Conservation (phyloP, 2,329 filamentous ascomycete genomes). For the Pseudopyricularia cyperi region DNA sequence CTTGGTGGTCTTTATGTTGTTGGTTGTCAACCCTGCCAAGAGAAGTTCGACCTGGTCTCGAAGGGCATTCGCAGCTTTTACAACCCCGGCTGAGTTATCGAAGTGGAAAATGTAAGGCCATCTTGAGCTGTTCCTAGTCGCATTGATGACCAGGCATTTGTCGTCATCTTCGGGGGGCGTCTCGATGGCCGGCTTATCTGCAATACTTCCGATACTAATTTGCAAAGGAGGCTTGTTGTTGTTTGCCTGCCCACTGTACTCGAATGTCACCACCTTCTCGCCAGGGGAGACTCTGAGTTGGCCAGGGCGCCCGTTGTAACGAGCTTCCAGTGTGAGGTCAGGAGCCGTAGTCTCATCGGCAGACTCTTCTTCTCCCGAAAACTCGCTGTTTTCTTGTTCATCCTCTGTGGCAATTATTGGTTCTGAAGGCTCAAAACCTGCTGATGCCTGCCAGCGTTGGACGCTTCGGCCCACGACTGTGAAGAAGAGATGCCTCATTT, state of each 20-base stretch:
- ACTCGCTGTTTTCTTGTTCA: not conserved
- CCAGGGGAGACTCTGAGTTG: slow-evolving; percentile 8
- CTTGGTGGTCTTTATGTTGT: not conserved
- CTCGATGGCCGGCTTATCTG: slow-evolving; percentile 9
- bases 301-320: slow-evolving; percentile 9
- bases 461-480: not conserved
- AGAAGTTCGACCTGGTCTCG: slow-evolving; percentile 3
- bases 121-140: slow-evolving; percentile 2
- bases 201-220: slow-evolving; percentile 10
- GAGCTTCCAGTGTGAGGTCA: not conserved
- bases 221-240: slow-evolving; percentile 10
- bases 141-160: slow-evolving; percentile 11
- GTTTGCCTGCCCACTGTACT: slow-evolving; percentile 2
- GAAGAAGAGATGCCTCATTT: not conserved
- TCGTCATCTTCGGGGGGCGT: slow-evolving; percentile 10
- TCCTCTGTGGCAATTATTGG: not conserved
- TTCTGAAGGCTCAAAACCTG: not conserved
- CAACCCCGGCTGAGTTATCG: slow-evolving; percentile 5
- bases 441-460: not conserved
- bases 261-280: slow-evolving; percentile 8
- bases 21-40: not conserved
- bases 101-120: slow-evolving; percentile 13
- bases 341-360: not conserved
- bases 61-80: slow-evolving; percentile 6
- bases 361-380: not conserved